These are phyloP conservation scores for Acanthamoeba healyi DNA, from an alignment of 208 protist species.

Conservation along the genomic window DNA sequence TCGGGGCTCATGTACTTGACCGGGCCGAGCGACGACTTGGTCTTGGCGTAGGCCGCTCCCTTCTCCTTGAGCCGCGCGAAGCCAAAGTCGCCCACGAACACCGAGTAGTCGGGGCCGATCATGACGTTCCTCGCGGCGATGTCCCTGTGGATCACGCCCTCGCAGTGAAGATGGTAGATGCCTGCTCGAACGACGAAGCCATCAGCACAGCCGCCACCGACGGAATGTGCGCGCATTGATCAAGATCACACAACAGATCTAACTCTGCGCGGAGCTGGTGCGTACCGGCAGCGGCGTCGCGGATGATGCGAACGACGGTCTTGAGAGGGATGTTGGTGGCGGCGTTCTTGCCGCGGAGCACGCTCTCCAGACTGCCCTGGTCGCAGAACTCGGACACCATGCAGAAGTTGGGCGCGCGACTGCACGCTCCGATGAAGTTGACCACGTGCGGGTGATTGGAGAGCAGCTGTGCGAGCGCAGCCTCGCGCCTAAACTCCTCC, in stretches of 20 bases:
- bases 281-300: constrained; percentile 28
- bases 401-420: constrained; percentile 17
- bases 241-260: too few relatives aligned
- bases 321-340: neutral
- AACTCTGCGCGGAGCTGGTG: neutral
- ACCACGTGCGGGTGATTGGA: constrained; percentile 34
- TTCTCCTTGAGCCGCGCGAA: constrained; percentile 25
- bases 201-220: too few relatives aligned
- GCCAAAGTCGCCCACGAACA: constrained; percentile 43
- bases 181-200: neutral
- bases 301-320: neutral
- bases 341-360: constrained; percentile 19
- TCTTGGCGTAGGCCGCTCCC: constrained; percentile 21
- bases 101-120: constrained; percentile 9
- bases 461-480: constrained; percentile 5
- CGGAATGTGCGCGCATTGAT: too few relatives aligned
- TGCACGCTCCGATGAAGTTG: constrained; percentile 38
- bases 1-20: constrained; percentile 63
- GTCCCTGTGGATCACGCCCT: constrained; percentile 26
- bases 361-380: constrained; percentile 30
- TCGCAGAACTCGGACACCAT: constrained; percentile 54
- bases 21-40: constrained; percentile 21
- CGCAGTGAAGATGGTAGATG: constrained; percentile 41
- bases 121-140: constrained; percentile 28
- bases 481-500: constrained; percentile 19